Percentiles rank a stretch among this genome's conserved stretches.
Conservation (phyloP, 495 filamentous ascomycete species). For the Podospora bellae-mahoneyi region DNA sequence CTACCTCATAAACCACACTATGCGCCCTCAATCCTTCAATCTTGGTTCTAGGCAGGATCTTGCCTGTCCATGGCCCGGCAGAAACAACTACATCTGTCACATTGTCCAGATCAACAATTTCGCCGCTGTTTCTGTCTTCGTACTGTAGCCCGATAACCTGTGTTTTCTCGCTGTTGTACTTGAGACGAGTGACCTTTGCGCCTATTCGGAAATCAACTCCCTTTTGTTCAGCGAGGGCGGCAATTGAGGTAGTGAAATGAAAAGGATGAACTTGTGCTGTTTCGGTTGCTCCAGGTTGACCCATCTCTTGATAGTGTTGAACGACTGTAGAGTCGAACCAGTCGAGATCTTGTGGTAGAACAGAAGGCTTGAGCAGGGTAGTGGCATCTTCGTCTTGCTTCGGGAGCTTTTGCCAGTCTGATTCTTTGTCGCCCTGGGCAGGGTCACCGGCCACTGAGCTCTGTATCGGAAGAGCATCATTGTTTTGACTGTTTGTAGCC, state of each 20-base stretch:
- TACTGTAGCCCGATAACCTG: constrained; percentile 71
- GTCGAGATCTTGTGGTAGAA: constrained; percentile 75
- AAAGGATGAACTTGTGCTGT: constrained; percentile 96
- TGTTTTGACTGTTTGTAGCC: not conserved
- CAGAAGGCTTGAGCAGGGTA: constrained; percentile 55
- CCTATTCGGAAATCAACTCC: constrained; percentile 71
- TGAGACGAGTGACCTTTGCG: constrained; percentile 45
- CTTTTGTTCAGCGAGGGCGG: constrained; percentile 68
- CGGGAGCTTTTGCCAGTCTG: constrained; percentile 58
- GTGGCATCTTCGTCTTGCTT: constrained; percentile 66
- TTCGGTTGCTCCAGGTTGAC: constrained; percentile 56
- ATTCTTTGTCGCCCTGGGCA: constrained; percentile 22
- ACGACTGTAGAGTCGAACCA: constrained; percentile 74
- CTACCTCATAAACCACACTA: constrained; percentile 77
- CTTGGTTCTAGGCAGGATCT: constrained; percentile 68
- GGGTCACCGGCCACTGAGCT: constrained; percentile 19
- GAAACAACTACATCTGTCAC: constrained; percentile 81
- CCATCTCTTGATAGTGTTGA: constrained; percentile 77
- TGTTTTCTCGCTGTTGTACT: constrained; percentile 47
- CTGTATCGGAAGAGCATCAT: constrained; percentile 34
- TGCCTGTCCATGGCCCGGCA: constrained; percentile 86
- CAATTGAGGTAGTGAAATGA: constrained; percentile 86
- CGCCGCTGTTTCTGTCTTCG: constrained; percentile 55
- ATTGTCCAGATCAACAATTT: constrained; percentile 54
- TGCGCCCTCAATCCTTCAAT: constrained; percentile 83